Base-by-base conservation (phyloP, 805 yeast genomes). In the Maudiozyma pseudohumilis region DNA sequence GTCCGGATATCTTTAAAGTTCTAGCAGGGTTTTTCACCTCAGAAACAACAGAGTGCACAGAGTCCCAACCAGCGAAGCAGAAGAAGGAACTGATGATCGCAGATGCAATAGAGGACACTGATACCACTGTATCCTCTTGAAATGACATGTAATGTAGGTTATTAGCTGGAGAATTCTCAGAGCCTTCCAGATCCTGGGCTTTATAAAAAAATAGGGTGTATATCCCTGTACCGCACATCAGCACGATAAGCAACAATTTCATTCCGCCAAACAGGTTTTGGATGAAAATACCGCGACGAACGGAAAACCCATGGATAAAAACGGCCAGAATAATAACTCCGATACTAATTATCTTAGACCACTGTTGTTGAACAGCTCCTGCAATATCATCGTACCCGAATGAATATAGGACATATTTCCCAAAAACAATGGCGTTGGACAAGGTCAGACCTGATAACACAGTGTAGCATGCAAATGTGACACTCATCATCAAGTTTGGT, bases 261-360 rank as follows among this genome's bases (percentile, higher is more conserved):
- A 81, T 48, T 6, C 66, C 66, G 0, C 92, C 89, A 3, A 80
- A 55, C 10, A 72, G 42, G 47, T 80, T 80, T 50, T 80, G 87
- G 11, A 79, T 61, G 12, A 59, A 51, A 1, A 81, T 68, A 0
- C 88, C 88, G 44, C 68, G 68, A 39, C 61, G 70, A 2, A 77
- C 72, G 20, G 85, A 76, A 3, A 69, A 35, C 0, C 85, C 76
- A 46, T 80, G 84, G 13, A 79, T 54, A 0, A 60, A 19, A 6
- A 68, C 56, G 2, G 64, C 59, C 0, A 54, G 12, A 0, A 65
- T 12, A 7, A 73, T 63, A 20, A 70, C 54, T 0, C 41, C 41
- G 3, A 70, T 50, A 1, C 77, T 78, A 6, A 67, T 51, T 32
- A 58, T 54, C 39, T 69, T 67, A 4, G 74, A 60, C 15, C 48